phyloP scores from a whole-genome alignment of 1,284 basidiomycete species.

The Pyrrhoderma noxium region DNA sequence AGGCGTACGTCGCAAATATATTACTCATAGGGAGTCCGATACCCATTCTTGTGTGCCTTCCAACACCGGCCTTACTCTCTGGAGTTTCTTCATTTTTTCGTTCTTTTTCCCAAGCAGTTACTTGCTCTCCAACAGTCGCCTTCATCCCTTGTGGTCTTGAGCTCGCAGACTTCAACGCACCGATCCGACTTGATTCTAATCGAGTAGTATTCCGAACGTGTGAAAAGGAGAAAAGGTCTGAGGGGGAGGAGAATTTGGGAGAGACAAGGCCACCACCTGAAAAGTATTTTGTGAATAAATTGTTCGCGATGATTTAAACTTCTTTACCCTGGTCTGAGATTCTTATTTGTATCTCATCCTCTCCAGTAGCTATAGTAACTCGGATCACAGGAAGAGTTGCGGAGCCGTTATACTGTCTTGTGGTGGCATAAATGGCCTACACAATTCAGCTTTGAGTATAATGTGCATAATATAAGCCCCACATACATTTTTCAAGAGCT shows the following conservation, averaged over 20 bases:
- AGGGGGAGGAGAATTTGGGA: conserved; percentile 48
- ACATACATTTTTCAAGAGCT: conserved; percentile 79
- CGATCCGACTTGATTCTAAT: conserved; percentile 58
- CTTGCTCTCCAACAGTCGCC: conserved; percentile 72
- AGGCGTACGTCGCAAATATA: conserved; percentile 67
- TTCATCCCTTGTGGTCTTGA: conserved; percentile 54
- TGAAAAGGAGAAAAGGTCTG: conserved; percentile 78
- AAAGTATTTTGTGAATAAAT: conserved; percentile 5
- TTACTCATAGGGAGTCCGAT: conserved; percentile 82
- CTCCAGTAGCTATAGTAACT: conserved; percentile 67
- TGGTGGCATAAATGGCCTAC: conserved; percentile 57
- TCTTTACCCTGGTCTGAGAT: conserved; percentile 79
- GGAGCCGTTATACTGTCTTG: conserved; percentile 39
- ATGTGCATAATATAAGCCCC: conserved; percentile 7
- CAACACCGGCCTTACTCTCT: conserved; percentile 40
- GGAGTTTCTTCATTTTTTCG: conserved; percentile 24
- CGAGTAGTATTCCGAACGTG: conserved; percentile 68
- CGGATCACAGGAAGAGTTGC: conserved; percentile 47
- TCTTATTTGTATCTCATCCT: conserved; percentile 67
- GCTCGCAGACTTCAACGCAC: conserved; percentile 61
- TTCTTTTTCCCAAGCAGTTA: conserved; percentile 40
- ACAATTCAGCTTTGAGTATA: not conserved
- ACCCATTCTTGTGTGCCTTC: conserved; percentile 59
- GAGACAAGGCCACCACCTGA: conserved; percentile 63
- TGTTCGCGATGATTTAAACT: not conserved